A percentile compares a stretch with the other conserved stretches of the same genome.
Evolutionary conservation across 768 basidiomycete genomes (phyloP).

Genomic region (Goffeauzyma gilvescens): DNA sequence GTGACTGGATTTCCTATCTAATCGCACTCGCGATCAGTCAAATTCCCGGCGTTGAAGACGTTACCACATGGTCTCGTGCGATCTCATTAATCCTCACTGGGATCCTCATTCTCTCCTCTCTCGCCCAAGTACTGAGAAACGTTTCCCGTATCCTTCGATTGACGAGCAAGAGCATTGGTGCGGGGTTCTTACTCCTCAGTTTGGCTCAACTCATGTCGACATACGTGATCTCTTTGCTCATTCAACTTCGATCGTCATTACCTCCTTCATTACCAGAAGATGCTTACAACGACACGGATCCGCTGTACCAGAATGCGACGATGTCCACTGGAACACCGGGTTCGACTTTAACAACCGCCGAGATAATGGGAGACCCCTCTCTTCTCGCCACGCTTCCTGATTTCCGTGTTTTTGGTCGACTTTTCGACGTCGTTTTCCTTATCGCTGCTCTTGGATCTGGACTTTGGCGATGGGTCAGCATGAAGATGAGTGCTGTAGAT

Average conservation of each 20-base stretch:
- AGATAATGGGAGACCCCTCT: constrained; percentile 12
- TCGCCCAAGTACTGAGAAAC: constrained; percentile 26
- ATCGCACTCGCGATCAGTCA: constrained; percentile 24
- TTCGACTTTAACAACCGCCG: neutral
- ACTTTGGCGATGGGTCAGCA: constrained; percentile 19
- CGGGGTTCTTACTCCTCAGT: constrained; percentile 26
- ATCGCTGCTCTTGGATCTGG: constrained; percentile 16
- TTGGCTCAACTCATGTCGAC: constrained; percentile 28
- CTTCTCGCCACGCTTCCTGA: constrained; percentile 27
- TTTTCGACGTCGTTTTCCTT: constrained; percentile 27
- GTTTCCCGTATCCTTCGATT: constrained; percentile 23
- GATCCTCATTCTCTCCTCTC: constrained; percentile 24
- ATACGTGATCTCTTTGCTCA: constrained; percentile 28
- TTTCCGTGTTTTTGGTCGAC: constrained; percentile 27
- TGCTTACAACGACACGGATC: constrained; percentile 8
- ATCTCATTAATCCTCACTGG: constrained; percentile 31
- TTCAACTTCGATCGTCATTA: constrained; percentile 28
- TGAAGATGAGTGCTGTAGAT: constrained; percentile 23
- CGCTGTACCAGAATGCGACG: no score
- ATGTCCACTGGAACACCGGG: no score
- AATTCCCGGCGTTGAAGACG: constrained; percentile 21
- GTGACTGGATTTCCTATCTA: constrained; percentile 31
- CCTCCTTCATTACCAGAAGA: constrained; percentile 16
- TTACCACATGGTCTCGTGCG: constrained; percentile 20
- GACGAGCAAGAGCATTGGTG: constrained; percentile 27